Conservation (phyloP, 768 basidiomycete species). For the Podaxis pistillaris region DNA sequence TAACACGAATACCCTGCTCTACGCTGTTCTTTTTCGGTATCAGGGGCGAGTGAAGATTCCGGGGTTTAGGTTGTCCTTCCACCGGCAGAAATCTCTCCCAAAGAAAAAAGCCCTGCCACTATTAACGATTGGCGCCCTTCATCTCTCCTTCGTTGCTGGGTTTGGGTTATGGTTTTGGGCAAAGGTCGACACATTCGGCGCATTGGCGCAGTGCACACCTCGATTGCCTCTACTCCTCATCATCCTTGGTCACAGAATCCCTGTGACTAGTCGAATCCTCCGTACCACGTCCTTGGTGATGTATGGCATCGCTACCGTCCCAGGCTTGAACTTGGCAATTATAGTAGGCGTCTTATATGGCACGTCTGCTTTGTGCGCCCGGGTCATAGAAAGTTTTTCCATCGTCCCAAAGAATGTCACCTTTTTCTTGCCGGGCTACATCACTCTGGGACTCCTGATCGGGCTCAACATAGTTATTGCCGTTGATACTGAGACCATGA, state of each 20-base stretch:
- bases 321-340: background rate
- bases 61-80: background rate
- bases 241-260: background rate
- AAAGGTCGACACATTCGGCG: slow-evolving; percentile 3
- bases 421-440: background rate
- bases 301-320: background rate
- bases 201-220: background rate
- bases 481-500: background rate
- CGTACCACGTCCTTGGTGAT: background rate
- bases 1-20: slow-evolving; percentile 20
- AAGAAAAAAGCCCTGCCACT: background rate
- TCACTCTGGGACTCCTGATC: background rate
- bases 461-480: background rate
- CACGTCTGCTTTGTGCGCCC: background rate
- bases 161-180: slow-evolving; percentile 18
- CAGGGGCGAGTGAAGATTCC: background rate
- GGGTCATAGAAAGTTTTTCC: background rate
- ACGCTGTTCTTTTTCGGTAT: slow-evolving; percentile 16
- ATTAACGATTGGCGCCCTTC: background rate
- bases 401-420: background rate
- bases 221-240: background rate
- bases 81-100: background rate
- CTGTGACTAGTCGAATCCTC: background rate
- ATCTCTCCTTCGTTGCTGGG: slow-evolving; percentile 11
- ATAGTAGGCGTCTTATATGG: background rate